Conservation (phyloP, 345 rosid species). For the Dipteronia dyeriana region DNA sequence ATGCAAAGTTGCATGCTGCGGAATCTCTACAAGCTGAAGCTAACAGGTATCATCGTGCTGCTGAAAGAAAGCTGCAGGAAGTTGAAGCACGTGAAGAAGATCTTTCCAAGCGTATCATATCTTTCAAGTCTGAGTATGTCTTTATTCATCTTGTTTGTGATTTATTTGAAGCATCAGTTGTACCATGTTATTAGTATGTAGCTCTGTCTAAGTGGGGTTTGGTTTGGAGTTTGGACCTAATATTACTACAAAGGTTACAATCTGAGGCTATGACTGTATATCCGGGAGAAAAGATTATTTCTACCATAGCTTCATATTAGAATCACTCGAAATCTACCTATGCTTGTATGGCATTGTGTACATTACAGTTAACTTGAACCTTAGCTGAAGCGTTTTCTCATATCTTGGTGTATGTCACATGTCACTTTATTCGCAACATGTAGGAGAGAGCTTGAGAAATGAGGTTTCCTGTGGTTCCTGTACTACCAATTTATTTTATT, state of each 20-base stretch:
- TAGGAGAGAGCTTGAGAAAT: neutral
- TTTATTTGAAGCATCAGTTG: slow-evolving; percentile 1
- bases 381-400: neutral
- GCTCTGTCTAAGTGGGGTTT: neutral
- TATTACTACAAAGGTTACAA: neutral
- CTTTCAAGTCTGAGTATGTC: slow-evolving; percentile 82
- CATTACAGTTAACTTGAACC: neutral
- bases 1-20: slow-evolving; percentile 62
- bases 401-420: neutral
- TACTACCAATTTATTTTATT: neutral
- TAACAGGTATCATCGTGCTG: slow-evolving; percentile 58
- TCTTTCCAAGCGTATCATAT: slow-evolving; percentile 52
- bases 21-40: slow-evolving; percentile 80
- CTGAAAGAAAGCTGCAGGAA: slow-evolving; percentile 89
- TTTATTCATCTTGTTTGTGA: slow-evolving; percentile 10
- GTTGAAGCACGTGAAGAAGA: slow-evolving; percentile 87
- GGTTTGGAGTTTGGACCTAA: neutral
- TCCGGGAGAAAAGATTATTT: neutral
- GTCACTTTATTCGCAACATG: neutral
- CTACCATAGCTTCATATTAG: neutral
- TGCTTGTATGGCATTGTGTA: neutral
- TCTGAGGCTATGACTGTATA: neutral
- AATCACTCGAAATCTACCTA: neutral
- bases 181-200: neutral
- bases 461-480: neutral